Evolutionary conservation across 164 flowering plant species (phyloP).

Genomic region (Dillenia turbinata): DNA sequence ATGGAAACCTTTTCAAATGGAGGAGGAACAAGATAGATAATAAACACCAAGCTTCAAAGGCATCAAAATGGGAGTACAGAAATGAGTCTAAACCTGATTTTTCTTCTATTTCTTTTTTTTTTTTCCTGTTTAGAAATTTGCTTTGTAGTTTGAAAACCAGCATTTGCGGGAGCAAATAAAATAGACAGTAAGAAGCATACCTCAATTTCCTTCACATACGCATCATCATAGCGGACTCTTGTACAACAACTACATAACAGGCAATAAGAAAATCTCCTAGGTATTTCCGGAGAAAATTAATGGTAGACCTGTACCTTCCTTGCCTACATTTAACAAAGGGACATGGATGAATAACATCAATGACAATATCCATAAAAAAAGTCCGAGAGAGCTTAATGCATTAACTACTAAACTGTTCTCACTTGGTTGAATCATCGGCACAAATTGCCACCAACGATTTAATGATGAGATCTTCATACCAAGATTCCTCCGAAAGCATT

Average conservation of each 20-base stretch:
- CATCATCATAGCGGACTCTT: constrained; percentile 66
- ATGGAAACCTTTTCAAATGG: too few species aligned
- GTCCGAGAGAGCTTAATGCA: neutral
- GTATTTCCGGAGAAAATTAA: constrained; percentile 78
- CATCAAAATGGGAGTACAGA: too few species aligned
- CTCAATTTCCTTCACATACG: constrained; percentile 83
- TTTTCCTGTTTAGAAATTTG: too few species aligned
- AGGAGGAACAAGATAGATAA: too few species aligned
- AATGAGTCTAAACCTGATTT: too few species aligned
- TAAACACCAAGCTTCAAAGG: too few species aligned
- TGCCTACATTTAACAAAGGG: constrained; percentile 35
- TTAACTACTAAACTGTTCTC: constrained; percentile 19
- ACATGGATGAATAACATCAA: too few species aligned
- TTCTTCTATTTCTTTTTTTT: too few species aligned
- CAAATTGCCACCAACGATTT: constrained; percentile 81
- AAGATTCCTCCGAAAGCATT: constrained; percentile 78
- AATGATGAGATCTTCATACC: constrained; percentile 66
- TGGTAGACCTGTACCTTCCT: constrained; percentile 48
- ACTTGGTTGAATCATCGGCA: constrained; percentile 71
- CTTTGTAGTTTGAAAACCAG: too few species aligned
- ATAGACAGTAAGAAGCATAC: constrained; percentile 22
- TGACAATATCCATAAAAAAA: too few species aligned
- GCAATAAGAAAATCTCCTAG: constrained; percentile 89
- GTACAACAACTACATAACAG: constrained; percentile 62
- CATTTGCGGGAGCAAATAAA: neutral